phyloP scores from a whole-genome alignment of 2,329 filamentous ascomycete genomes.

The Monosporascus sp. region DNA sequence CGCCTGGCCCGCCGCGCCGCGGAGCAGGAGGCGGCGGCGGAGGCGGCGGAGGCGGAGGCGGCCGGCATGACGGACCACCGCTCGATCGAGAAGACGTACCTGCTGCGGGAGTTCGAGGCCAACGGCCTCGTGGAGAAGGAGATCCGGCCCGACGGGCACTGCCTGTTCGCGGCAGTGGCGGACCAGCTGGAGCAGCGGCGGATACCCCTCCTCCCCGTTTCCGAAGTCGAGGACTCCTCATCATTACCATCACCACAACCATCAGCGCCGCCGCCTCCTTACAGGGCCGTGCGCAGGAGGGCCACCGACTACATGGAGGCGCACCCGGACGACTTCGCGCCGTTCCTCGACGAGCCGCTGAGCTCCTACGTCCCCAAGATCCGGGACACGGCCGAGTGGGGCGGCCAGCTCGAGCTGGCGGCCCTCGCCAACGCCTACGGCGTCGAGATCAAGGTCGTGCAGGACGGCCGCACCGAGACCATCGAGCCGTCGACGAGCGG shows the following conservation, averaged over 20 bases:
- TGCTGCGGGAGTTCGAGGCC: constrained; percentile 61
- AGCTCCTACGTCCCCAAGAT: constrained; percentile 70
- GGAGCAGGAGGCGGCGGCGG: constrained; percentile 66
- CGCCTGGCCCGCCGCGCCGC: constrained; percentile 83
- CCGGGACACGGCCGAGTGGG: constrained; percentile 88
- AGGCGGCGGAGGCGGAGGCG: constrained; percentile 70
- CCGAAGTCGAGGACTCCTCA: constrained; percentile 5
- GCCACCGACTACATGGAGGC: constrained; percentile 72
- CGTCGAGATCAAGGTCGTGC: constrained; percentile 77
- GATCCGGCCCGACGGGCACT: constrained; percentile 88
- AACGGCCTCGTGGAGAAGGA: constrained; percentile 67
- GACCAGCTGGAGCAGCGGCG: constrained; percentile 63
- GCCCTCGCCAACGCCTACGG: constrained; percentile 78
- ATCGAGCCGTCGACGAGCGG: constrained; percentile 50
- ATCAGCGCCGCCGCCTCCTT: constrained; percentile 35
- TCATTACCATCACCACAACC: too few relatives aligned
- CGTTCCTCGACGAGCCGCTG: constrained; percentile 80
- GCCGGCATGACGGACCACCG: constrained; percentile 67
- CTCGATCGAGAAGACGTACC: constrained; percentile 61
- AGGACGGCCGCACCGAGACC: constrained; percentile 74
- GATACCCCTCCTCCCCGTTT: constrained; percentile 33
- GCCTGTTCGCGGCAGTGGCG: constrained; percentile 85
- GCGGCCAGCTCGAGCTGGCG: constrained; percentile 82
- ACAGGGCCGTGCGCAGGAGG: constrained; percentile 61
- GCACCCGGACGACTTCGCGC: constrained; percentile 74